phyloP scores from a whole-genome alignment of 345 rosid genomes.

The Barbarea vulgaris region DNA sequence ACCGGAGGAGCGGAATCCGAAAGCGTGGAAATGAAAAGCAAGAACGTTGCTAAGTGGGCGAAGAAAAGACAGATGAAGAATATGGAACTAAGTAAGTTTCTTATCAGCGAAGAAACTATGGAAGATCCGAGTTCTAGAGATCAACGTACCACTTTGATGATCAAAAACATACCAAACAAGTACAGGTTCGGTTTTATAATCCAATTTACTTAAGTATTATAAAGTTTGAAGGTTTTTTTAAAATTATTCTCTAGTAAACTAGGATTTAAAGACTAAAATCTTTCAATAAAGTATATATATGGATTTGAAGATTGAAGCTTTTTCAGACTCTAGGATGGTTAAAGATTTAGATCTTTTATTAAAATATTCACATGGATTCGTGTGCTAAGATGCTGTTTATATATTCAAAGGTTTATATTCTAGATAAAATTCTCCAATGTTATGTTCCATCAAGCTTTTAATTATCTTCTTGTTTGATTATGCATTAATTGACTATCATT shows the following conservation, averaged over 20 bases:
- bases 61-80: slow-evolving; percentile 59
- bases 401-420: slow-evolving; percentile 41
- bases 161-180: slow-evolving; percentile 47
- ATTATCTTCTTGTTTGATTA: slow-evolving; percentile 35
- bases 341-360: slow-evolving; percentile 29
- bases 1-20: slow-evolving; percentile 34
- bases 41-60: slow-evolving; percentile 47
- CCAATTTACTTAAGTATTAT: background rate
- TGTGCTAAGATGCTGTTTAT: slow-evolving; percentile 31
- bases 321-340: slow-evolving; percentile 17
- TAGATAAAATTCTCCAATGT: slow-evolving; percentile 41
- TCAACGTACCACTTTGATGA: slow-evolving; percentile 47
- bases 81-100: slow-evolving; percentile 63
- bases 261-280: slow-evolving; percentile 1
- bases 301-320: slow-evolving; percentile 28
- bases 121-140: slow-evolving; percentile 48
- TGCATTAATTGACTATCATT: slow-evolving; percentile 37
- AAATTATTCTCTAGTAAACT: slow-evolving; percentile 9
- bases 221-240: background rate
- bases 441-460: slow-evolving; percentile 40
- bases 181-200: slow-evolving; percentile 38
- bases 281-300: slow-evolving; percentile 7
- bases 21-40: slow-evolving; percentile 4
- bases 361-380: slow-evolving; percentile 41
- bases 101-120: slow-evolving; percentile 61